Evolutionary conservation across 164 flowering plant species (phyloP).

Genomic region (Buxus sempervirens): DNA sequence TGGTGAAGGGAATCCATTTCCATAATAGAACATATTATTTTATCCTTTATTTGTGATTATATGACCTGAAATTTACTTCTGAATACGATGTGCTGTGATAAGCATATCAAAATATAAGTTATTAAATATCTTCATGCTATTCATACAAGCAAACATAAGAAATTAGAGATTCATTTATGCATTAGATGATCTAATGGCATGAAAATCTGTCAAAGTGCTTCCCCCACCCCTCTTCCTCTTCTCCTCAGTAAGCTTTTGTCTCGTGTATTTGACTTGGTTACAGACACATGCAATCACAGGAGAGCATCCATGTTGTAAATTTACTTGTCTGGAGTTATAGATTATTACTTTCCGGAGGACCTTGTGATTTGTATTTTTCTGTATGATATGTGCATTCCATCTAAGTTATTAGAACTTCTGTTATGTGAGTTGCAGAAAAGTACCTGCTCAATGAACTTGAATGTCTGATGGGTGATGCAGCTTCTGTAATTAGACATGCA

Average conservation of each 20-base stretch:
- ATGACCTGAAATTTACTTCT: too few species aligned
- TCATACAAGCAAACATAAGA: too few species aligned
- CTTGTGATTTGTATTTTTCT: background rate
- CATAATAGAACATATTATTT: too few species aligned
- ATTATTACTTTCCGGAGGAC: background rate
- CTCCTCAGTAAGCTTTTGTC: too few species aligned
- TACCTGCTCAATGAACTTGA: conserved; percentile 44
- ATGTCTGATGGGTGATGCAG: conserved; percentile 38
- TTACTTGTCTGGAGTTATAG: background rate
- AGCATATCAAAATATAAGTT: too few species aligned
- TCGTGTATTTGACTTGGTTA: background rate
- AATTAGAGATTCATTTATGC: too few species aligned
- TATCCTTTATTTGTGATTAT: too few species aligned
- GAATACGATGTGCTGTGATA: too few species aligned
- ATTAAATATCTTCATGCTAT: too few species aligned
- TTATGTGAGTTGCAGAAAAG: conserved; percentile 38
- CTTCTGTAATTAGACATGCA: conserved; percentile 20
- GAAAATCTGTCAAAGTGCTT: background rate
- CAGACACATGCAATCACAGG: too few species aligned
- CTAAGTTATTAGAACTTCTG: background rate
- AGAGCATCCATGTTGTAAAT: background rate
- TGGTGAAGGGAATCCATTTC: too few species aligned
- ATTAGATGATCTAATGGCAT: background rate
- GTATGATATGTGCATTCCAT: background rate
- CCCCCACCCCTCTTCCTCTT: too few species aligned